A percentile compares a stretch with the other conserved stretches of the same genome.
These are phyloP conservation scores for Cyclospora cayetanensis DNA, from an alignment of 169 alveolate genomes.

Conservation along the genomic window DNA sequence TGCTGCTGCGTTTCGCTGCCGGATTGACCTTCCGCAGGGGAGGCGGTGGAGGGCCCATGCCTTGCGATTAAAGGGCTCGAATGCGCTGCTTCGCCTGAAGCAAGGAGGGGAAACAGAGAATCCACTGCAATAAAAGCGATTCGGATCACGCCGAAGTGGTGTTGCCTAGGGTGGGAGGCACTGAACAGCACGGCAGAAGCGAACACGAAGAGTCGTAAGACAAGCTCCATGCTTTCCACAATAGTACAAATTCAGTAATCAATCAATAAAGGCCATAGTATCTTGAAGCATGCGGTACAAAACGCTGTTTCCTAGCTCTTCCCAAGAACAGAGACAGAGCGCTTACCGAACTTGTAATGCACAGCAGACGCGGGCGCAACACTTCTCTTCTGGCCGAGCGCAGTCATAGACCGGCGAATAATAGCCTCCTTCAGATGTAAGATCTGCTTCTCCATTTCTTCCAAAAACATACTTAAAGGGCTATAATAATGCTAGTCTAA, in stretches of 20 bases:
- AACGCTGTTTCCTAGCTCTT: too few relatives aligned
- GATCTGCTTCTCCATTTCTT: too few relatives aligned
- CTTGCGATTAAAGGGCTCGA: neutral
- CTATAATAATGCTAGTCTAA: too few relatives aligned
- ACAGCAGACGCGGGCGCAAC: neutral
- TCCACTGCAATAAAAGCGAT: conserved; percentile 40
- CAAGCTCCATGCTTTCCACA: neutral
- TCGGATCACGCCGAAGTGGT: neutral
- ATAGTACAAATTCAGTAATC: too few relatives aligned
- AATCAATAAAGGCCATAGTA: too few relatives aligned
- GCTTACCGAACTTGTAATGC: neutral
- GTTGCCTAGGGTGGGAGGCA: neutral
- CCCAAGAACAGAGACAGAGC: neutral
- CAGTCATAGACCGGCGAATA: too few relatives aligned
- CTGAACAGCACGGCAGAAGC: neutral
- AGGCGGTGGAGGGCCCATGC: neutral
- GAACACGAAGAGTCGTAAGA: neutral
- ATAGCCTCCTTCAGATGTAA: too few relatives aligned
- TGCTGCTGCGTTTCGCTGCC: neutral
- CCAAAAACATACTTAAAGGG: too few relatives aligned
- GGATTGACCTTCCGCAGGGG: neutral
- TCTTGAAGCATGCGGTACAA: too few relatives aligned
- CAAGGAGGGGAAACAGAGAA: neutral
- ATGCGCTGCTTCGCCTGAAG: conserved; percentile 15
- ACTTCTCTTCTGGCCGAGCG: too few relatives aligned